A percentile compares a stretch with the other conserved stretches of the same genome.
Conservation (phyloP, 345 rosid genomes). For the Syzygium aromaticum region DNA sequence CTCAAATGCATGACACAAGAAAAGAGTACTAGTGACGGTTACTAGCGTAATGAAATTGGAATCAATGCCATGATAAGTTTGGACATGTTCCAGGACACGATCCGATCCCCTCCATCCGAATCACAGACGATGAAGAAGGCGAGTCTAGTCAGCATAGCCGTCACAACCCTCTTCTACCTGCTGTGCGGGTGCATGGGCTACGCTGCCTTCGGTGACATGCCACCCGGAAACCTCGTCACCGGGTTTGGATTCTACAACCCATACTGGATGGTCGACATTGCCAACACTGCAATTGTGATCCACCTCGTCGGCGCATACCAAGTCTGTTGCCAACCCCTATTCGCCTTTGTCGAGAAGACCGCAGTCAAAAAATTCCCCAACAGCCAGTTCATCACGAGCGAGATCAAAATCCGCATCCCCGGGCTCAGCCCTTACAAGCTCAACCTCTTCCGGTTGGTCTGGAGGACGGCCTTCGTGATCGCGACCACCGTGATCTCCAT, state of each 20-base stretch:
- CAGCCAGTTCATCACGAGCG: slow-evolving; percentile 31
- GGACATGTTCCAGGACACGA: slow-evolving; percentile 25
- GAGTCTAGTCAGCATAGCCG: slow-evolving; percentile 14
- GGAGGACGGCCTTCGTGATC: slow-evolving; percentile 46
- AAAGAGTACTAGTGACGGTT: neutral
- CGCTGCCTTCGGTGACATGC: slow-evolving; percentile 55
- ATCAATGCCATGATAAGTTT: neutral
- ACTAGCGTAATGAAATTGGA: neutral
- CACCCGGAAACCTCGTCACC: slow-evolving; percentile 65
- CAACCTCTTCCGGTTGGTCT: slow-evolving; percentile 50
- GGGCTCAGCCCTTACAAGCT: slow-evolving; percentile 23
- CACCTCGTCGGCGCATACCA: slow-evolving; percentile 81
- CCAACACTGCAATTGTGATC: slow-evolving; percentile 50
- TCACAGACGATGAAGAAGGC: slow-evolving; percentile 39
- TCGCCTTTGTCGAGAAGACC: slow-evolving; percentile 47
- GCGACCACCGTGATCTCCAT: slow-evolving; percentile 51
- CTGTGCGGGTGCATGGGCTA: slow-evolving; percentile 66
- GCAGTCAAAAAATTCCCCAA: slow-evolving; percentile 28
- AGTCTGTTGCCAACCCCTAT: slow-evolving; percentile 59
- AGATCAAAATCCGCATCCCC: slow-evolving; percentile 32
- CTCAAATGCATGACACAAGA: neutral
- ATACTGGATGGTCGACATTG: slow-evolving; percentile 68
- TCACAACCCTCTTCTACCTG: slow-evolving; percentile 36
- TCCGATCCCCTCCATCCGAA: slow-evolving; percentile 37
- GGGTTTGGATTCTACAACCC: slow-evolving; percentile 72